phyloP scores from a whole-genome alignment of 805 yeast genomes.

The Lipomyces mesembrius region DNA sequence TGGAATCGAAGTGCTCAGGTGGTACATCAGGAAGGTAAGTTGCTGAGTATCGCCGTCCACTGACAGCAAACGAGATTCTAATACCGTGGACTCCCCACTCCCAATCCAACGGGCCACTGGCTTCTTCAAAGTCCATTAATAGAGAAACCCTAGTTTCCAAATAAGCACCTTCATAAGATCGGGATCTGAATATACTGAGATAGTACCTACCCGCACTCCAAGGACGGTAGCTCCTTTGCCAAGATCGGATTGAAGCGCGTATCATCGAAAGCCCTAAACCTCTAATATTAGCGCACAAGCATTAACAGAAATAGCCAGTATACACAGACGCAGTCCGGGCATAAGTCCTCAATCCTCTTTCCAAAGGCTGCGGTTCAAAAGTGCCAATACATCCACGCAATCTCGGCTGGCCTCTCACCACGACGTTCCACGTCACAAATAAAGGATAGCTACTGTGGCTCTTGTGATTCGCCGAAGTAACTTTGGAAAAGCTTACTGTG shows the following conservation, averaged over 20 bases:
- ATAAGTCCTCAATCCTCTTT: constrained; percentile 63
- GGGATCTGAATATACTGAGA: not conserved
- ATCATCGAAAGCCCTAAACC: constrained; percentile 69
- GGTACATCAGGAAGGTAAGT: constrained; percentile 94
- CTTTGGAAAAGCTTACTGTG: not conserved
- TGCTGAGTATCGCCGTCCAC: constrained; percentile 54
- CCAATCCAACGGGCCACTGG: constrained; percentile 70
- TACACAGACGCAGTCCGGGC: constrained; percentile 56
- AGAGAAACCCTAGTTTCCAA: constrained; percentile 57
- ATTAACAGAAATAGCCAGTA: constrained; percentile 24
- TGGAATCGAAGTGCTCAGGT: constrained; percentile 80
- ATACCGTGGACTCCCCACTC: constrained; percentile 82
- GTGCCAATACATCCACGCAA: constrained; percentile 96
- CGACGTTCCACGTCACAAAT: constrained; percentile 82
- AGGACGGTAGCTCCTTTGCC: constrained; percentile 55
- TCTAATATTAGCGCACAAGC: constrained; percentile 11
- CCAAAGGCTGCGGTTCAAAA: constrained; percentile 60
- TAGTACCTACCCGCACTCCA: constrained; percentile 52
- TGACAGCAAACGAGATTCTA: constrained; percentile 55
- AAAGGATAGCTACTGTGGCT: constrained; percentile 54
- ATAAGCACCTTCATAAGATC: not conserved
- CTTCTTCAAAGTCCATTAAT: constrained; percentile 60
- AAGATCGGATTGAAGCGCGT: constrained; percentile 72
- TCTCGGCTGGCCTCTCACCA: constrained; percentile 40
- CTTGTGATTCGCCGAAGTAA: not conserved